phyloP scores from a whole-genome alignment of 1,139 yeast genomes.

The Geotrichum candidum region DNA sequence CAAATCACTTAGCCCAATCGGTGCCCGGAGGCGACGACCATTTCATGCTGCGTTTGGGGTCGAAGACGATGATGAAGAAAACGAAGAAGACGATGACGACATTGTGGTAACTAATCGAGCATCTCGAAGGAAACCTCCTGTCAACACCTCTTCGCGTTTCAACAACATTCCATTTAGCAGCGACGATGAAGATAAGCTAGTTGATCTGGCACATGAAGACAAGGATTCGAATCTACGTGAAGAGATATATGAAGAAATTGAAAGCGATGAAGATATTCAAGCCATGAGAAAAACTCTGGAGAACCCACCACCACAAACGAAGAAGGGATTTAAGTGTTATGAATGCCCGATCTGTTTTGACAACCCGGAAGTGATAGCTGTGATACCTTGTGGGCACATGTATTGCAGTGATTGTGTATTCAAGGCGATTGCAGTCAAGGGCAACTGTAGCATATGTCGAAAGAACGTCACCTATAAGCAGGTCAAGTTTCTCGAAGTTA shows the following conservation, averaged over 20 bases:
- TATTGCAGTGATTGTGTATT: constrained; percentile 36
- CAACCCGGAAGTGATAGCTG: constrained; percentile 32
- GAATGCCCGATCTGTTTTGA: constrained; percentile 36
- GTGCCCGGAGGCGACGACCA: not conserved
- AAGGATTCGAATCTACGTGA: not conserved
- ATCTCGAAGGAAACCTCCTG: not conserved
- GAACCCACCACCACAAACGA: not conserved
- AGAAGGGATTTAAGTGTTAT: constrained; percentile 21
- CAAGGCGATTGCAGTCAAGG: constrained; percentile 33
- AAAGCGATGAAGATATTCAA: constrained; percentile 4
- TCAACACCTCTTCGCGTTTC: not conserved
- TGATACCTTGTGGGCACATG: constrained; percentile 36
- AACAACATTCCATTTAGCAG: not conserved
- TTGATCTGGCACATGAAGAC: constrained; percentile 15
- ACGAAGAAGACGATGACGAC: constrained; percentile 3
- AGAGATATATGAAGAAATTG: constrained; percentile 1
- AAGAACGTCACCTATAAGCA: constrained; percentile 28
- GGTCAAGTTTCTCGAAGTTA: constrained; percentile 25
- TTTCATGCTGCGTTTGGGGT: not conserved
- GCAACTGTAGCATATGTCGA: constrained; percentile 36
- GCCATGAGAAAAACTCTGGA: not conserved
- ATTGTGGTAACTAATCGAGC: not conserved
- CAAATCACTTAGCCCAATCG: not conserved
- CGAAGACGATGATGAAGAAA: constrained; percentile 1
- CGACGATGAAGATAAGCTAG: constrained; percentile 14